Conservation (phyloP, 176 grass and related monocot genomes). For the Dendrocalamus sinicus region DNA sequence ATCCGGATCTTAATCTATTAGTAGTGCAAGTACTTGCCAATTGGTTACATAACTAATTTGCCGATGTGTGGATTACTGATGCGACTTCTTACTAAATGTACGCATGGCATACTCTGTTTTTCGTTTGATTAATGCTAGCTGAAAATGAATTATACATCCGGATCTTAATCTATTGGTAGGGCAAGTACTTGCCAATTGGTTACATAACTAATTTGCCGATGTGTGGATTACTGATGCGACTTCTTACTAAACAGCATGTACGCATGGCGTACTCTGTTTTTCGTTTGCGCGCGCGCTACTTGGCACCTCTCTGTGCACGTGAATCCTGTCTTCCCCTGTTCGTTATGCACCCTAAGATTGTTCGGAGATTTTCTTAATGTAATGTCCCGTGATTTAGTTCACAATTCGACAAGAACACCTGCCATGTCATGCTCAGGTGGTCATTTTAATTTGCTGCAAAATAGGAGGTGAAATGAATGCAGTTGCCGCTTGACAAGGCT, state of each 20-base stretch:
- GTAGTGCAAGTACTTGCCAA: neutral
- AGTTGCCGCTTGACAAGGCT: neutral
- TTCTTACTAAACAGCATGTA: neutral
- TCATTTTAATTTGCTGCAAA: neutral
- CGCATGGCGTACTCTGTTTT: neutral
- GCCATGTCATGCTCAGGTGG: neutral
- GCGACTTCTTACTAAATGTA: neutral
- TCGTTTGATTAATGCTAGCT: neutral
- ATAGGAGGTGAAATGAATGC: neutral
- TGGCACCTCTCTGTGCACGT: constrained; percentile 18
- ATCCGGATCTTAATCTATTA: neutral
- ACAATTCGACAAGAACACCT: neutral
- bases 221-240: neutral
- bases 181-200: neutral
- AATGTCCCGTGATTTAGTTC: neutral
- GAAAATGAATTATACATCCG: neutral
- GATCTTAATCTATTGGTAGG: neutral
- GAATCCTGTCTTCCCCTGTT: neutral
- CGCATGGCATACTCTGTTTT: neutral
- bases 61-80: neutral
- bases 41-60: neutral
- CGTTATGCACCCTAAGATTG: neutral
- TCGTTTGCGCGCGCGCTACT: neutral
- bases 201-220: neutral
- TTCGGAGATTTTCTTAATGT: neutral